Conservation (phyloP, 768 basidiomycete genomes). For the Solioccasus polychromus region DNA sequence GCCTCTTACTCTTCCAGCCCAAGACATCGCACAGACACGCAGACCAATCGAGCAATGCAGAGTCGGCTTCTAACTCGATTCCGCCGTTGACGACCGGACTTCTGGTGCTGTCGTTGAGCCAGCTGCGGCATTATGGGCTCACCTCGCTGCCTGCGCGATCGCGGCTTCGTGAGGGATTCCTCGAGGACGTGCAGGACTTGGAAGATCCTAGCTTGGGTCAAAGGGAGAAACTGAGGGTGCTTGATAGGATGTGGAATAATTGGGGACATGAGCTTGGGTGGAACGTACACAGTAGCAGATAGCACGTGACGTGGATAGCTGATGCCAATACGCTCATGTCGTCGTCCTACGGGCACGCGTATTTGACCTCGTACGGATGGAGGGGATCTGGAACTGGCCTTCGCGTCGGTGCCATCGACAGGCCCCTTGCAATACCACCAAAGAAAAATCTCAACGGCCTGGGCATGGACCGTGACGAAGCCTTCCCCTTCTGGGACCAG, state of each 20-base stretch:
- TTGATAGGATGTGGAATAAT: slow-evolving; percentile 86
- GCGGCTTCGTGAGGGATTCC: slow-evolving; percentile 68
- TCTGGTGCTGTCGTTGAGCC: slow-evolving; percentile 66
- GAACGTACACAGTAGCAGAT: slow-evolving; percentile 33
- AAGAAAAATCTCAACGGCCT: slow-evolving; percentile 85
- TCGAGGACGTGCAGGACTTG: slow-evolving; percentile 81
- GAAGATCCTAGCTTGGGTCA: slow-evolving; percentile 70
- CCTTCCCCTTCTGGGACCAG: slow-evolving; percentile 99
- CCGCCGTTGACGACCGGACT: slow-evolving; percentile 69
- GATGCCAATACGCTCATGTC: slow-evolving; percentile 7
- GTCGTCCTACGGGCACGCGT: slow-evolving; percentile 47
- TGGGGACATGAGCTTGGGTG: slow-evolving; percentile 76
- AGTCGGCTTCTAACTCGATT: slow-evolving; percentile 15
- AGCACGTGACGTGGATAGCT: slow-evolving; percentile 8
- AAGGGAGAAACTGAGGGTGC: slow-evolving; percentile 70
- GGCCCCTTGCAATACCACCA: slow-evolving; percentile 75
- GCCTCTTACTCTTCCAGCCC: slow-evolving; percentile 56
- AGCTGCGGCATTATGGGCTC: slow-evolving; percentile 64
- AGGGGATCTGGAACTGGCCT: slow-evolving; percentile 80
- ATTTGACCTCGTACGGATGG: slow-evolving; percentile 85
- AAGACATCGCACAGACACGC: slow-evolving; percentile 18
- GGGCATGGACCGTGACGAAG: slow-evolving; percentile 92
- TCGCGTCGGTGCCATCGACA: slow-evolving; percentile 74
- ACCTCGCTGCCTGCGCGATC: slow-evolving; percentile 54
- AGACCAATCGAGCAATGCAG: neutral